These are phyloP conservation scores for Rhodomyrtus psidioides DNA, from an alignment of 441 rosid species.

Conservation along the genomic window DNA sequence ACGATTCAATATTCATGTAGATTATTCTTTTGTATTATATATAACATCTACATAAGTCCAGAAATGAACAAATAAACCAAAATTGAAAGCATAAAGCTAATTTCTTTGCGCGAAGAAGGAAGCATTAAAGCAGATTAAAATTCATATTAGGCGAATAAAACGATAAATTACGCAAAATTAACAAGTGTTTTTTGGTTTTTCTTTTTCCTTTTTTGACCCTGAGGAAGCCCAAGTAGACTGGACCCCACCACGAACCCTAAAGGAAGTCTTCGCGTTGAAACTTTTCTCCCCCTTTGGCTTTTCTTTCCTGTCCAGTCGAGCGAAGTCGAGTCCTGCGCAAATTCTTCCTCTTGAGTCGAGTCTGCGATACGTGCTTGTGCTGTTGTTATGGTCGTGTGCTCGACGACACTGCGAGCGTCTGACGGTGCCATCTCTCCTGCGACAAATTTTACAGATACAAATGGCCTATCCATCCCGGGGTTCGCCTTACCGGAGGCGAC, in stretches of 20 bases:
- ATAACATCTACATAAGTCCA: neutral
- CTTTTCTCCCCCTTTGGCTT: too few relatives aligned
- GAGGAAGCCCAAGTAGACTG: neutral
- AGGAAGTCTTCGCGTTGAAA: neutral
- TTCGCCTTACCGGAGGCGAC: constrained; percentile 33
- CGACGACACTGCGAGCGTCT: neutral
- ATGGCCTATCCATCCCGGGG: constrained; percentile 14
- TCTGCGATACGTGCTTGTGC: neutral
- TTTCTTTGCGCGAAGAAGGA: neutral
- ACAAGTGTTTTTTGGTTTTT: neutral
- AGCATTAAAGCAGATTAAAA: neutral
- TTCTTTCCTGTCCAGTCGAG: neutral
- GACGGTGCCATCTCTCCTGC: constrained; percentile 88
- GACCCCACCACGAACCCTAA: neutral
- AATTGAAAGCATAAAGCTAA: neutral
- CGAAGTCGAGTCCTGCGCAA: neutral
- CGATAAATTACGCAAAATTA: too few relatives aligned
- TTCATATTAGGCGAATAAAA: too few relatives aligned
- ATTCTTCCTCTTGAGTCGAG: neutral
- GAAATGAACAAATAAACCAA: neutral
- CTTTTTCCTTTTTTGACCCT: rapidly evolving
- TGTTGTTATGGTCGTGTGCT: neutral
- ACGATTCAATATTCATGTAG: neutral
- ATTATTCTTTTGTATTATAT: neutral
- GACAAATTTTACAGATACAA: constrained; percentile 36